Conservation (phyloP, 140 eudicot genomes). For the Anethum foeniculum region DNA sequence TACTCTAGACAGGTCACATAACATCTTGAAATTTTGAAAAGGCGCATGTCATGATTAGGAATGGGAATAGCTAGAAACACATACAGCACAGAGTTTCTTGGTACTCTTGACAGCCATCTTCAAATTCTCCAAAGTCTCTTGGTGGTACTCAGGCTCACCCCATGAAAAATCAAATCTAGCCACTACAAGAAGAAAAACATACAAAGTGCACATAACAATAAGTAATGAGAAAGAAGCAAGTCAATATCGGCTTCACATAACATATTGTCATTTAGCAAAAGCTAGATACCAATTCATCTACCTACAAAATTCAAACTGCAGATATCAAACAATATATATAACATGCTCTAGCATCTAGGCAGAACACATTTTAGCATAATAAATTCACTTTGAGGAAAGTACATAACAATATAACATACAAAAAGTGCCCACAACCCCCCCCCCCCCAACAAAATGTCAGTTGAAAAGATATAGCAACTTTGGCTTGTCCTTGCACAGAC, state of each 20-base stretch:
- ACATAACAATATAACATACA: background rate
- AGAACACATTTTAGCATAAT: no score
- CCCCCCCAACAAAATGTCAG: no score
- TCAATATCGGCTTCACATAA: background rate
- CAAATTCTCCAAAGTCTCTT: constrained; percentile 69
- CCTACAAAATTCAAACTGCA: background rate
- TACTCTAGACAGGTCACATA: background rate
- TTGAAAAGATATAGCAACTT: no score
- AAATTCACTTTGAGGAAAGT: no score
- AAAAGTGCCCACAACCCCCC: no score
- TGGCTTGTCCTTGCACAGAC: no score
- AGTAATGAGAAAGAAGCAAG: background rate
- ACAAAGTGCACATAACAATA: background rate
- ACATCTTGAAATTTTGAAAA: background rate
- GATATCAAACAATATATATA: background rate
- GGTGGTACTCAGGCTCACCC: constrained; percentile 75
- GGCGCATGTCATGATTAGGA: background rate
- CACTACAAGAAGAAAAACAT: constrained; percentile 28
- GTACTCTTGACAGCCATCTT: constrained; percentile 71
- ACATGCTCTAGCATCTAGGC: no score
- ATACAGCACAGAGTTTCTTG: constrained; percentile 80
- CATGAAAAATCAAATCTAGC: constrained; percentile 98
- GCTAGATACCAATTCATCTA: background rate
- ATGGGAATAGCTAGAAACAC: constrained; percentile 28
- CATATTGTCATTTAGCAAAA: background rate